These are phyloP conservation scores for Zygotorulaspora florentina DNA, from an alignment of 805 yeast species.

Conservation along the genomic window DNA sequence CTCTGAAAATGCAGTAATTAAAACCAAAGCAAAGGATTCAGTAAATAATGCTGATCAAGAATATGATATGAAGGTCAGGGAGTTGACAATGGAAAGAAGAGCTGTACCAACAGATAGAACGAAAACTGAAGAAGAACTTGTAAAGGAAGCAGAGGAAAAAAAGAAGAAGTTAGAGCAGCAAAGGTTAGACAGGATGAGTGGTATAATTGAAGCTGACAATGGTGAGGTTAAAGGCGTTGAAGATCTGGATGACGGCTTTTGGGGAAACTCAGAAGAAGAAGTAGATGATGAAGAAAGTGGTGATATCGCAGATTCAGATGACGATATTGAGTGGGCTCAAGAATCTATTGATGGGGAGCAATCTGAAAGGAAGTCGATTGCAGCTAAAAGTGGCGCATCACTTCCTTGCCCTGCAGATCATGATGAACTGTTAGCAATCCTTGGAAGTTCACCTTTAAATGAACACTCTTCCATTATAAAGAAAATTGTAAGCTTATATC, in stretches of 20 bases:
- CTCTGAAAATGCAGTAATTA: constrained; percentile 18
- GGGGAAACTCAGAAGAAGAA: constrained; percentile 52
- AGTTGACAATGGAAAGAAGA: constrained; percentile 64
- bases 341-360: constrained; percentile 29
- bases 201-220: constrained; percentile 45
- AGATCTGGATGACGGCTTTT: constrained; percentile 65
- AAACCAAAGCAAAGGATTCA: constrained; percentile 34
- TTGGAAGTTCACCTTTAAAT: constrained; percentile 36
- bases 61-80: constrained; percentile 64
- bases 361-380: constrained; percentile 19
- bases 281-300: constrained; percentile 38
- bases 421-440: constrained; percentile 38
- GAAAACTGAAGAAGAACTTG: constrained; percentile 68
- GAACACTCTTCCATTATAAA: constrained; percentile 49
- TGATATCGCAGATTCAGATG: constrained; percentile 40
- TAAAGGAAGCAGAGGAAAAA: constrained; percentile 55
- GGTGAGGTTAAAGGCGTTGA: constrained; percentile 53
- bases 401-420: constrained; percentile 48
- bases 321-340: constrained; percentile 37
- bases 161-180: constrained; percentile 61
- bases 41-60: constrained; percentile 43
- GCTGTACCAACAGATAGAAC: constrained; percentile 81
- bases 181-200: constrained; percentile 71
- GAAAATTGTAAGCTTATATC: constrained; percentile 55
- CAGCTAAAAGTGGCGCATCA: not conserved